Evolutionary conservation across 176 grass and related monocot species (phyloP).

Genomic region (Bonia amplexicaulis): DNA sequence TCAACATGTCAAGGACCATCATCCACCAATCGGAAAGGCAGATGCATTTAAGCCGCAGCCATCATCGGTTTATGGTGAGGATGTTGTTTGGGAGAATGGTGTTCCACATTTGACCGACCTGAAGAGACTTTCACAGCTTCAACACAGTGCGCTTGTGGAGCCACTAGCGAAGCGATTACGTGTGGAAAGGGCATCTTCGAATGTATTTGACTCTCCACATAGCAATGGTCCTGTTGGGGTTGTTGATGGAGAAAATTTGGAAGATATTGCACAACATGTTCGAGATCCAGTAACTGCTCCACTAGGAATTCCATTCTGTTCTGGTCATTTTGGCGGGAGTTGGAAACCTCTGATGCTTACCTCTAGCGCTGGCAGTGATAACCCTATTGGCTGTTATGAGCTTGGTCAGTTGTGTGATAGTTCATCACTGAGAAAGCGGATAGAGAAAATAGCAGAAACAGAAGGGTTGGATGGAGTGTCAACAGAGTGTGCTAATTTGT

Average conservation of each 20-base stretch:
- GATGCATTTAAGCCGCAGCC: background rate
- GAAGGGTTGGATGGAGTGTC: conserved; percentile 52
- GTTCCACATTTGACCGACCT: conserved; percentile 1
- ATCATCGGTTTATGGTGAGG: background rate
- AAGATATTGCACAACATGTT: conserved; percentile 3
- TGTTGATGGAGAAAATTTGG: background rate
- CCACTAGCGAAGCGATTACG: conserved; percentile 2
- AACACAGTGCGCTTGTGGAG: conserved; percentile 30
- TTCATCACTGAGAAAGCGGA: conserved; percentile 43
- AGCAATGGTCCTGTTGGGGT: conserved; percentile 16
- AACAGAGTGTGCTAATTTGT: conserved; percentile 51
- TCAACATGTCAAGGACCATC: conserved; percentile 1
- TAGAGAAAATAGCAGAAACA: conserved; percentile 52
- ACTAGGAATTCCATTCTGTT: conserved; percentile 59
- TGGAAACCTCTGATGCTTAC: conserved; percentile 16
- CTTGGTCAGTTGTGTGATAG: conserved; percentile 43
- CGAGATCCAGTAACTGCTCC: conserved; percentile 35
- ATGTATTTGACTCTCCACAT: conserved; percentile 7
- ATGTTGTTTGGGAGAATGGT: conserved; percentile 8
- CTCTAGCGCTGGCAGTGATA: conserved; percentile 1
- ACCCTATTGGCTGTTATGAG: conserved; percentile 9
- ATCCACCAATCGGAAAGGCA: background rate
- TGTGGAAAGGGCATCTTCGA: background rate
- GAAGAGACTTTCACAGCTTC: conserved; percentile 26
- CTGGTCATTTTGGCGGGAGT: conserved; percentile 33